Evolutionary conservation across 2,329 filamentous ascomycete species (phyloP).

Genomic region (Xylaria hypoxylon): DNA sequence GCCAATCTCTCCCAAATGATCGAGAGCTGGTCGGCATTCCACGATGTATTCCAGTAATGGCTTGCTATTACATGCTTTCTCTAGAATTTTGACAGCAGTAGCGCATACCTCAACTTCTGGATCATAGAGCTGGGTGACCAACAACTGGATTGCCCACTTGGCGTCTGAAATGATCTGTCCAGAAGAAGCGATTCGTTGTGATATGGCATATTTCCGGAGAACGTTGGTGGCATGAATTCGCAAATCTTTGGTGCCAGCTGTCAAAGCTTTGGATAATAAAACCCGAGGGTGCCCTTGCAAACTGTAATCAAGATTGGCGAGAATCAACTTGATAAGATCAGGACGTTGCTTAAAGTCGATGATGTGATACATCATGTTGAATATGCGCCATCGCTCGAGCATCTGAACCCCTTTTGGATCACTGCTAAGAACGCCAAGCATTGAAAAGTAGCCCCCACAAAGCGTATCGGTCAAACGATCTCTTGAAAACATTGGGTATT

Average conservation of each 20-base stretch:
- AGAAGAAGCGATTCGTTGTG: slow-evolving; percentile 56
- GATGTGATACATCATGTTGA: slow-evolving; percentile 99
- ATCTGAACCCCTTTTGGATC: slow-evolving; percentile 87
- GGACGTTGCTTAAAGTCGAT: slow-evolving; percentile 90
- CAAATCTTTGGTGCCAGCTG: slow-evolving; percentile 89
- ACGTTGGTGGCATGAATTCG: slow-evolving; percentile 90
- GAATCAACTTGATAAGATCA: slow-evolving; percentile 87
- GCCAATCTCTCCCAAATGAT: slow-evolving; percentile 96
- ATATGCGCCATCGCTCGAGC: slow-evolving; percentile 95
- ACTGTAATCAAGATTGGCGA: slow-evolving; percentile 93
- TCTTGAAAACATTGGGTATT: slow-evolving; percentile 87
- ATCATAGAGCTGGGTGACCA: slow-evolving; percentile 99
- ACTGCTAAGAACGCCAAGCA: slow-evolving; percentile 87
- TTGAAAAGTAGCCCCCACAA: slow-evolving; percentile 91
- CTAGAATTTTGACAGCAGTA: slow-evolving; percentile 94
- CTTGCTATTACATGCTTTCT: slow-evolving; percentile 95
- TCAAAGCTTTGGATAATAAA: slow-evolving; percentile 92
- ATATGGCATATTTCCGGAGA: slow-evolving; percentile 84
- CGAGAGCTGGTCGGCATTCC: slow-evolving; percentile 91
- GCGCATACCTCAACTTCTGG: slow-evolving; percentile 97
- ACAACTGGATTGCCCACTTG: slow-evolving; percentile 93
- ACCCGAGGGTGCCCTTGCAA: slow-evolving; percentile 90
- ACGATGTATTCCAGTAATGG: slow-evolving; percentile 95
- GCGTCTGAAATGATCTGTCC: slow-evolving; percentile 70
- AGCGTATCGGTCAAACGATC: slow-evolving; percentile 88